A percentile compares a stretch with the other conserved stretches of the same genome.
Conservation (phyloP, 495 filamentous ascomycete species). For the Penicillium tannophilum region DNA sequence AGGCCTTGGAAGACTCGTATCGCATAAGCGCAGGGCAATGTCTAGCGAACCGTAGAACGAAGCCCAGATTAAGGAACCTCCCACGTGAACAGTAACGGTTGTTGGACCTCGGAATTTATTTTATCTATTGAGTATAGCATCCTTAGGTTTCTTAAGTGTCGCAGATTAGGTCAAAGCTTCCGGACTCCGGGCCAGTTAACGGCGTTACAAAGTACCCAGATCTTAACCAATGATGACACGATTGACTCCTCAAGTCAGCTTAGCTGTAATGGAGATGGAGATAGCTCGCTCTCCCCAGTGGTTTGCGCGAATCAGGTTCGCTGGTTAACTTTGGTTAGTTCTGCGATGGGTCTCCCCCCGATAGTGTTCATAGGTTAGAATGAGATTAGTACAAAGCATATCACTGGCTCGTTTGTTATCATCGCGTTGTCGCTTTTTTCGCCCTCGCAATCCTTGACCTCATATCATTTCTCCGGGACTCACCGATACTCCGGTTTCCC, state of each 20-base stretch:
- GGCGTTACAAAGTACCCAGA: background rate
- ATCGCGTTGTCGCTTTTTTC: background rate
- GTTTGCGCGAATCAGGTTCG: conserved; percentile 5
- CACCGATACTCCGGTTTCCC: background rate
- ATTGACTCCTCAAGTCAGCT: background rate
- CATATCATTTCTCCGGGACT: background rate
- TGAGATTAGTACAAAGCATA: conserved; percentile 14
- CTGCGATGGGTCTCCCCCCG: background rate
- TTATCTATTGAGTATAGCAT: background rate
- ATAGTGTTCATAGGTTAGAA: background rate
- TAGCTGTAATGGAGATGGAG: conserved; percentile 1
- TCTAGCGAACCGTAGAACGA: too few relatives aligned
- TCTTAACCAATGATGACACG: background rate
- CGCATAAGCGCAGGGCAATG: too few relatives aligned
- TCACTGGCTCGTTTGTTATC: conserved; percentile 19
- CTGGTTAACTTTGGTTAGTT: background rate
- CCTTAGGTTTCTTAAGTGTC: background rate
- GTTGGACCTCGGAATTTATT: too few relatives aligned
- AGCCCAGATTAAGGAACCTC: too few relatives aligned
- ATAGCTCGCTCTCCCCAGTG: conserved; percentile 3
- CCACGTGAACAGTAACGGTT: too few relatives aligned
- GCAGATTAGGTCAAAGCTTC: conserved; percentile 20
- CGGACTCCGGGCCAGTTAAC: conserved; percentile 22
- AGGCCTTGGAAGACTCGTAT: background rate
- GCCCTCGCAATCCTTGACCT: background rate